Percentiles rank a stretch among this genome's conserved stretches.
Evolutionary conservation across 306 rosid genomes (phyloP).

Genomic region (Cicer yamashitae): DNA sequence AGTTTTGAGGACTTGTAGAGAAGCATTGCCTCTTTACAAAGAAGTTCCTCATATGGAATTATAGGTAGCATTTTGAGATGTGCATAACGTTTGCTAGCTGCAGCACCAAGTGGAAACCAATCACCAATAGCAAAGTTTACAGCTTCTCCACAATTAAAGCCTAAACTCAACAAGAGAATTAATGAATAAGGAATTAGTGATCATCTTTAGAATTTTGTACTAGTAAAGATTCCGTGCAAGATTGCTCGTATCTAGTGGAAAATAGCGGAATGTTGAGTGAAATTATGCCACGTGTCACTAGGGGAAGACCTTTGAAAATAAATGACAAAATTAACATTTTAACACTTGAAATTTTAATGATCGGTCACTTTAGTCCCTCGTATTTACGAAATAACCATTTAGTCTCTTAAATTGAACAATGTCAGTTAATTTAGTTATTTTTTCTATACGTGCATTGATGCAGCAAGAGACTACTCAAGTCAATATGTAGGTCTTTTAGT

Average conservation of each 20-base stretch:
- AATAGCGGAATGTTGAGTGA: neutral
- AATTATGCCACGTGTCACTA: neutral
- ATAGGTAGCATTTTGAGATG: slow-evolving; percentile 42
- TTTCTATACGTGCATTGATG: too few species aligned
- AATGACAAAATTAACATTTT: too few species aligned
- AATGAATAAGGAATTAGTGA: neutral
- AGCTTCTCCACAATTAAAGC: slow-evolving; percentile 52
- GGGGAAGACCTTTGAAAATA: neutral
- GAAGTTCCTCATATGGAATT: slow-evolving; percentile 59
- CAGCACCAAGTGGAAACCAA: slow-evolving; percentile 55
- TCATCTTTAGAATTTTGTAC: neutral
- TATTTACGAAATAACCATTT: too few species aligned
- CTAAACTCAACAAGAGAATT: slow-evolving; percentile 33
- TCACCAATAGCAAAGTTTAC: slow-evolving; percentile 49
- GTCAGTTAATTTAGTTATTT: too few species aligned
- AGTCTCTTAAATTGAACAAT: too few species aligned
- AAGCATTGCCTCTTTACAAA: slow-evolving; percentile 52
- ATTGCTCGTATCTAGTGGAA: neutral
- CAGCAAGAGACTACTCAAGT: too few species aligned
- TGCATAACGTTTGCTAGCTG: slow-evolving; percentile 46
- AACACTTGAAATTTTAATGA: too few species aligned
- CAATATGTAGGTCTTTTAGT: too few species aligned
- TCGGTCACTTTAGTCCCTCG: too few species aligned
- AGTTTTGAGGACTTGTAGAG: slow-evolving; percentile 36
- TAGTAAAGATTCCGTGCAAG: too few species aligned